Conservation (phyloP, 2,329 filamentous ascomycete genomes). For the Pseudopyricularia javanii region DNA sequence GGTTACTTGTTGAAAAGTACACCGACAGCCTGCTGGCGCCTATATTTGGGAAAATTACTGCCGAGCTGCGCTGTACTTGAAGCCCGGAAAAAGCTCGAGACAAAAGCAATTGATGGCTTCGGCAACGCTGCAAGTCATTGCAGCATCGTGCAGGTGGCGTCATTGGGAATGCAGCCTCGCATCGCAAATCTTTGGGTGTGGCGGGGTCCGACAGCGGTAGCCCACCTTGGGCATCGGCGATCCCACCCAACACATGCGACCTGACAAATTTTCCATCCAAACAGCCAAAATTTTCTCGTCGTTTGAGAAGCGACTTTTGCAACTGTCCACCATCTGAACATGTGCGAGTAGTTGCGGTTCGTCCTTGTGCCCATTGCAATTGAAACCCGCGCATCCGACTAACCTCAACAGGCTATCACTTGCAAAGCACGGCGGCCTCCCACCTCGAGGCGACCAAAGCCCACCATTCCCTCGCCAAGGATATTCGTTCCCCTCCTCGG, state of each 20-base stretch:
- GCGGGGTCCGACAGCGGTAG: constrained; percentile 8
- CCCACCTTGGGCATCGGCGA: not conserved
- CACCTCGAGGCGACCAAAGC: too few species aligned
- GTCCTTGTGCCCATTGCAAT: too few species aligned
- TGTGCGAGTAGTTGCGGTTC: not conserved
- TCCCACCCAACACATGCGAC: not conserved
- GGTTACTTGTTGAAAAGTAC: constrained; percentile 58
- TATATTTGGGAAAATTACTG: constrained; percentile 55
- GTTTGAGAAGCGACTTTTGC: not conserved
- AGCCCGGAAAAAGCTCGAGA: too few species aligned
- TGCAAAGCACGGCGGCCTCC: too few species aligned
- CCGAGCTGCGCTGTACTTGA: too few species aligned
- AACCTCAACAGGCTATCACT: too few species aligned
- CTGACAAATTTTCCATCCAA: not conserved
- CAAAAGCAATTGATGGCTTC: not conserved
- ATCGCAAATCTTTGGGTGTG: constrained; percentile 4
- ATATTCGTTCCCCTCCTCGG: constrained; percentile 71
- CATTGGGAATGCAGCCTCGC: not conserved
- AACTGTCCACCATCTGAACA: not conserved
- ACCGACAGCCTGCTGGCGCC: constrained; percentile 56
- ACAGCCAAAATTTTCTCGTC: not conserved
- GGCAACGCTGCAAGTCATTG: not conserved
- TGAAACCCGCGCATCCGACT: too few species aligned
- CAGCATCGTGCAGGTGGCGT: not conserved
- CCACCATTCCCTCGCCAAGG: constrained; percentile 81